These are phyloP conservation scores for Macrolepiota albuminosa DNA, from an alignment of 768 basidiomycete species.

Conservation along the genomic window DNA sequence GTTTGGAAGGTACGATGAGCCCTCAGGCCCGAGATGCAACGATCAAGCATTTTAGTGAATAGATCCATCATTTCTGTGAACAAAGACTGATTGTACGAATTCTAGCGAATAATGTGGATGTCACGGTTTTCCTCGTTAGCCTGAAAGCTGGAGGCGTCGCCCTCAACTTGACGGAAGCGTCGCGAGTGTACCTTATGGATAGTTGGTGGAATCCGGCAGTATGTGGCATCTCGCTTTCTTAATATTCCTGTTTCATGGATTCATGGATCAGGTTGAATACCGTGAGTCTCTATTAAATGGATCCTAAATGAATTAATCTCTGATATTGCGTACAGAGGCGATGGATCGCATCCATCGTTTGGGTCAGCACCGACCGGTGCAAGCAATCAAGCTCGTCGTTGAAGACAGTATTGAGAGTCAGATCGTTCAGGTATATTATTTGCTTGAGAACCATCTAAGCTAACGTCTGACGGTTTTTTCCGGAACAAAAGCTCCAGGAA, in stretches of 20 bases:
- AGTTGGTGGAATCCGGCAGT: conserved; percentile 99
- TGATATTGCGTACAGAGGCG: conserved; percentile 54
- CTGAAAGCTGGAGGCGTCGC: conserved; percentile 96
- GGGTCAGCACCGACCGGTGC: conserved; percentile 91
- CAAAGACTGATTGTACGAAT: neutral
- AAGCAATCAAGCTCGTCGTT: conserved; percentile 89
- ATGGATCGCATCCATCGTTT: conserved; percentile 98
- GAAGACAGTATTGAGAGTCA: conserved; percentile 96
- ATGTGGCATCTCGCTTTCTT: conserved; percentile 16
- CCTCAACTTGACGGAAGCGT: conserved; percentile 85
- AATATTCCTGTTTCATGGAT: neutral
- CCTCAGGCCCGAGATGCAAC: conserved; percentile 93
- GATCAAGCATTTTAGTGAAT: conserved; percentile 88
- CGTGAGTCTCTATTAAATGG: conserved; percentile 42
- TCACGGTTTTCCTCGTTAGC: conserved; percentile 96
- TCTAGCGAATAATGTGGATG: conserved; percentile 85
- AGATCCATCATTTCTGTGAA: neutral
- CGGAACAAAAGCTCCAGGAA: conserved; percentile 67
- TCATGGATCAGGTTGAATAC: conserved; percentile 57
- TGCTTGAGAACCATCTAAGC: neutral
- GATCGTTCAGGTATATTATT: conserved; percentile 68
- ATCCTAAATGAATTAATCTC: neutral
- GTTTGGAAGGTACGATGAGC: conserved; percentile 96
- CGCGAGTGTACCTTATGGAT: conserved; percentile 94
- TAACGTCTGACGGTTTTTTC: neutral